Evolutionary conservation across 176 grass and related monocot genomes (phyloP).

Genomic region (Oryza punctata): DNA sequence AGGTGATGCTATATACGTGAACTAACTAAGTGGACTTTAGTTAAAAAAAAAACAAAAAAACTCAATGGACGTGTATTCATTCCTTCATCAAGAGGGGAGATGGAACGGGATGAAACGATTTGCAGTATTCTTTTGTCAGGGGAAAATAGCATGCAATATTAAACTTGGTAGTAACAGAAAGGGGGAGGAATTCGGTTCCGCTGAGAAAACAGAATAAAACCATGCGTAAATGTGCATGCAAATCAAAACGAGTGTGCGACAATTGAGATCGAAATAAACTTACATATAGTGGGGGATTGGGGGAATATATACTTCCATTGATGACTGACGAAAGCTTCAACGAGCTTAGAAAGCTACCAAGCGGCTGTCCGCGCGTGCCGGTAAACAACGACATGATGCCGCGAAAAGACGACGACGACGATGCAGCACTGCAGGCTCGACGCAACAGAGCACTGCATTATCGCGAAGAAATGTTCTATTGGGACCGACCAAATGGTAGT

Average conservation of each 20-base stretch:
- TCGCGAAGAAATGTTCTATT: neutral
- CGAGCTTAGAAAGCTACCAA: slow-evolving; percentile 8
- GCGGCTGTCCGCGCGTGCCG: slow-evolving; percentile 12
- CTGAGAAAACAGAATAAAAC: neutral
- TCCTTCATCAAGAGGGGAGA: too few relatives aligned
- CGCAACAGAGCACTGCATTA: neutral
- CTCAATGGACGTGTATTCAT: too few relatives aligned
- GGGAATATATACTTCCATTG: slow-evolving; percentile 30
- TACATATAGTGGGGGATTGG: neutral
- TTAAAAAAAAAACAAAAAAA: too few relatives aligned
- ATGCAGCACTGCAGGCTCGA: neutral
- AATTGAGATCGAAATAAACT: neutral
- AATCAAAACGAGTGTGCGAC: slow-evolving; percentile 1
- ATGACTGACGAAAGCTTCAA: neutral
- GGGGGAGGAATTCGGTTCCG: slow-evolving; percentile 20
- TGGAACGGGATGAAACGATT: too few relatives aligned
- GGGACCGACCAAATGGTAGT: neutral
- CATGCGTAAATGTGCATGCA: slow-evolving; percentile 14
- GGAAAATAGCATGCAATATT: neutral
- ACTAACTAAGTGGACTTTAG: too few relatives aligned
- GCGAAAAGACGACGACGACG: neutral
- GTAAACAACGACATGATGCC: neutral
- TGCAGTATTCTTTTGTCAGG: neutral
- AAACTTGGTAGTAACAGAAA: slow-evolving; percentile 4
- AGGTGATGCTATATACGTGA: too few relatives aligned